phyloP scores from a whole-genome alignment of 352 stramenopile species.

The Globisporangium uncinulatum region DNA sequence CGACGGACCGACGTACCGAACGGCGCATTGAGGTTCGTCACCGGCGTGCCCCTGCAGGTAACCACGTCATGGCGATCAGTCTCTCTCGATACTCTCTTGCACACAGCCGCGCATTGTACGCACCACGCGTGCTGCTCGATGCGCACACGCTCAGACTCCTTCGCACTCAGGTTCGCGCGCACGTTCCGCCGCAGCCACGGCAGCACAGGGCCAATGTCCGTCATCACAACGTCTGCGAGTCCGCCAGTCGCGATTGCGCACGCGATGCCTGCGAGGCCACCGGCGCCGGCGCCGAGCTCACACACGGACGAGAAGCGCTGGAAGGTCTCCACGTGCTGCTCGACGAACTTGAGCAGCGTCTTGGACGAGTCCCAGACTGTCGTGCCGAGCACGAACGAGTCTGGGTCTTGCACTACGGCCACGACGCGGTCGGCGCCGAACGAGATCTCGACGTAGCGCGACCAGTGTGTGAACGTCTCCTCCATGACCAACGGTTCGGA shows the following conservation, averaged over 20 bases:
- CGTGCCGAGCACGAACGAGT: slow-evolving; percentile 78
- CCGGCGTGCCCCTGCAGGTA: slow-evolving; percentile 46
- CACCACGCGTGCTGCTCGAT: slow-evolving; percentile 56
- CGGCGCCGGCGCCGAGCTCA: slow-evolving; percentile 70
- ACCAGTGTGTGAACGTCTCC: slow-evolving; percentile 75
- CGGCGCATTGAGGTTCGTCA: slow-evolving; percentile 42
- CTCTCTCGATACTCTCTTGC: too few relatives aligned
- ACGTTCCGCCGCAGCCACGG: slow-evolving; percentile 77
- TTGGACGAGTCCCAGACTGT: slow-evolving; percentile 86
- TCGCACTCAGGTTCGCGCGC: slow-evolving; percentile 47
- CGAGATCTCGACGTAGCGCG: slow-evolving; percentile 58
- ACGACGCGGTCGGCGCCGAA: slow-evolving; percentile 40
- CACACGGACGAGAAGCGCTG: slow-evolving; percentile 55
- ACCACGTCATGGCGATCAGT: too few relatives aligned
- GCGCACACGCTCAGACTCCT: slow-evolving; percentile 52
- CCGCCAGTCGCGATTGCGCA: slow-evolving; percentile 58
- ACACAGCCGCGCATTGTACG: neutral
- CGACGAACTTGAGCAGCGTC: slow-evolving; percentile 81
- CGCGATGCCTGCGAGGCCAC: slow-evolving; percentile 66
- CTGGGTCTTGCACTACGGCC: slow-evolving; percentile 61
- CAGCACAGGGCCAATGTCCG: slow-evolving; percentile 71
- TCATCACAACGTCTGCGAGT: slow-evolving; percentile 61
- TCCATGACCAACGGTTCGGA: slow-evolving; percentile 65
- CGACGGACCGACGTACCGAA: too few relatives aligned
- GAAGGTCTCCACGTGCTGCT: slow-evolving; percentile 51